phyloP scores from a whole-genome alignment of 257 asterid genomes.

The Sherardia arvensis region DNA sequence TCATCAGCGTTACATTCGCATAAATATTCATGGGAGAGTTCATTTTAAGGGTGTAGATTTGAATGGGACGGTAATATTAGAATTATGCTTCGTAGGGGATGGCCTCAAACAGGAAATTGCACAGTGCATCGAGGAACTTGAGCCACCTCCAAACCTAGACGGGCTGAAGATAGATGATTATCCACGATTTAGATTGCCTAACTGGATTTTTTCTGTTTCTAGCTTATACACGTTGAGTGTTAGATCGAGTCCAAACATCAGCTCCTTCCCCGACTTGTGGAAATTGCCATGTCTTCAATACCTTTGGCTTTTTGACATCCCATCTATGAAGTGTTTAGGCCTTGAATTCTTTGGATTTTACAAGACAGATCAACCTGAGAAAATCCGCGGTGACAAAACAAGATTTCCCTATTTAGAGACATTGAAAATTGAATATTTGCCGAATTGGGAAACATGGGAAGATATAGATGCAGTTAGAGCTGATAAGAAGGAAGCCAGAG shows the following conservation, averaged over 20 bases:
- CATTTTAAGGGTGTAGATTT: neutral
- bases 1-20: neutral
- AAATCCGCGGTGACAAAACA: no score
- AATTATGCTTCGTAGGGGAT: neutral
- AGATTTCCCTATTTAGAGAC: neutral
- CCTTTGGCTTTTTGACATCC: neutral
- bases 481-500: neutral
- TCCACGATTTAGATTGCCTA: neutral
- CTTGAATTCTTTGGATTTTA: neutral
- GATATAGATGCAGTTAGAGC: neutral
- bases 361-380: neutral
- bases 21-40: neutral
- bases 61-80: neutral
- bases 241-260: neutral
- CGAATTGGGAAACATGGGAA: no score
- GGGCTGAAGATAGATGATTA: neutral
- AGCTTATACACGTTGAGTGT: neutral
- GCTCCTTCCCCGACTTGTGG: slow-evolving; percentile 1
- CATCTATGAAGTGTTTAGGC: neutral
- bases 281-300: neutral
- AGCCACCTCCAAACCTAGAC: neutral
- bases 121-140: neutral
- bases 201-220: neutral
- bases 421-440: neutral
- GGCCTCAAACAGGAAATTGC: no score